Conservation (phyloP, 805 yeast species). For the Metschnikowia kofuensis region DNA sequence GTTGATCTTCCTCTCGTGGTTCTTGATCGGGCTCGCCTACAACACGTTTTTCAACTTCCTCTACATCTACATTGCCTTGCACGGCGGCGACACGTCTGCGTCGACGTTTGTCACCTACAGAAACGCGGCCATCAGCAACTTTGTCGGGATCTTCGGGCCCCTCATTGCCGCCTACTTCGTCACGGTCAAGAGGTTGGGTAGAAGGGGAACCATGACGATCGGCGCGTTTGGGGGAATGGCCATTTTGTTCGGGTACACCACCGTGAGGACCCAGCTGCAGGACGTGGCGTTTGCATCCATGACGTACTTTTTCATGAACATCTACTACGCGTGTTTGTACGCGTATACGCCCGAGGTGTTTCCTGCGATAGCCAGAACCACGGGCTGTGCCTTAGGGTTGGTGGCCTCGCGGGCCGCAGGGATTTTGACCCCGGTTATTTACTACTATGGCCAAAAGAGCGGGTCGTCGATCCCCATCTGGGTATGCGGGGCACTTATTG, state of each 20-base stretch:
- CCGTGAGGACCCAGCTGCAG: constrained; percentile 17
- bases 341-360: constrained; percentile 37
- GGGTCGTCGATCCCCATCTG: constrained; percentile 29
- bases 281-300: constrained; percentile 20
- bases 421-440: constrained; percentile 32
- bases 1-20: constrained; percentile 8
- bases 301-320: constrained; percentile 20
- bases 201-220: constrained; percentile 52
- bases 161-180: constrained; percentile 8
- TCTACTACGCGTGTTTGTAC: constrained; percentile 30
- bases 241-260: constrained; percentile 21
- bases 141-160: constrained; percentile 10
- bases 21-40: constrained; percentile 7
- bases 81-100: constrained; percentile 8
- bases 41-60: constrained; percentile 10
- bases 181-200: constrained; percentile 37
- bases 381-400: constrained; percentile 35
- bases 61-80: constrained; percentile 10
- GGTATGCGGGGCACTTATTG: constrained; percentile 36
- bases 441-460: constrained; percentile 23
- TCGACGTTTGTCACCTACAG: constrained; percentile 8
- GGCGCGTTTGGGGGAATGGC: constrained; percentile 23
- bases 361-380: constrained; percentile 35
- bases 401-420: constrained; percentile 31
- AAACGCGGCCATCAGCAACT: constrained; percentile 9